phyloP scores from a whole-genome alignment of 306 rosid species.

The Carpinus fangiana region DNA sequence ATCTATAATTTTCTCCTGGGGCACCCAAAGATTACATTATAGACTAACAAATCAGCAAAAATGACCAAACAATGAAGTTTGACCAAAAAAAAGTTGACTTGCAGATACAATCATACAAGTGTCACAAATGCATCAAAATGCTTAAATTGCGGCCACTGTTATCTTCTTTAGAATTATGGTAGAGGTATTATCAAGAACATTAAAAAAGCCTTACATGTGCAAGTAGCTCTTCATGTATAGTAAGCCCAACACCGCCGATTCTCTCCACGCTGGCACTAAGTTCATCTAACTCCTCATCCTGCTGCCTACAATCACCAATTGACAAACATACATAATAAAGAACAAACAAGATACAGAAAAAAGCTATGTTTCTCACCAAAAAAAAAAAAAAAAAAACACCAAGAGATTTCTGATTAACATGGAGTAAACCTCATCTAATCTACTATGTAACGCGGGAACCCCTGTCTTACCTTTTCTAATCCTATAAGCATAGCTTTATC shows the following conservation, averaged over 20 bases:
- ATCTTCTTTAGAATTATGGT: neutral
- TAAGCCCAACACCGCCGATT: constrained; percentile 98
- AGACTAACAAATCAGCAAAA: constrained; percentile 4
- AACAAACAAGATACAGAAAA: neutral
- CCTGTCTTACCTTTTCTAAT: too few species aligned
- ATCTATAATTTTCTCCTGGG: constrained; percentile 86
- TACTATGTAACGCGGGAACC: neutral
- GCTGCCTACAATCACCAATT: constrained; percentile 56
- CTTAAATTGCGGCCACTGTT: constrained; percentile 1
- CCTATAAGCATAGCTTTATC: too few species aligned
- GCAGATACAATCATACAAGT: neutral
- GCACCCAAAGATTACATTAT: constrained; percentile 22
- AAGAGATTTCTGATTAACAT: neutral
- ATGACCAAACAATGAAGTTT: neutral
- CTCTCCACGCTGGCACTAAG: constrained; percentile 87
- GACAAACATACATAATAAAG: constrained; percentile 30
- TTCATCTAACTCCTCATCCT: constrained; percentile 95
- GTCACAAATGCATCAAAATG: constrained; percentile 15
- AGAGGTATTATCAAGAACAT: constrained; percentile 1
- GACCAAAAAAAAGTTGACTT: neutral
- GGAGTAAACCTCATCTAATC: neutral
- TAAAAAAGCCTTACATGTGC: constrained; percentile 65
- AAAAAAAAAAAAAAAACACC: neutral
- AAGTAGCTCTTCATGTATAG: constrained; percentile 89
- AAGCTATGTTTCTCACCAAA: neutral